These are phyloP conservation scores for Aspergillus aculeatus DNA, from an alignment of 2,329 filamentous ascomycete genomes.

Conservation along the genomic window DNA sequence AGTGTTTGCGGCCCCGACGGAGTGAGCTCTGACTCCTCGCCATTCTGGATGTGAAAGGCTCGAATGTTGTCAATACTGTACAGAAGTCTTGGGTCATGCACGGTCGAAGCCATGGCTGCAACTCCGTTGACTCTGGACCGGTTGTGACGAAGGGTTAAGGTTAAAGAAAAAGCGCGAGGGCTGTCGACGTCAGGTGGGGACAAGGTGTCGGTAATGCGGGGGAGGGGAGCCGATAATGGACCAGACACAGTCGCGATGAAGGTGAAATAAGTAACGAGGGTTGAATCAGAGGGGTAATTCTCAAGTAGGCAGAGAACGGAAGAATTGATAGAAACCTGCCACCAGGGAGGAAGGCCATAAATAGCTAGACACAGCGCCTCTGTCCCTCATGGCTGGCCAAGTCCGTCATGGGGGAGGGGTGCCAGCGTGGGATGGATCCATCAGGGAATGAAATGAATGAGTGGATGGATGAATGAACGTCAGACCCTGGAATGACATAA, in stretches of 20 bases:
- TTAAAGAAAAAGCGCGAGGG: neutral
- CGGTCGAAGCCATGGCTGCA: constrained; percentile 25
- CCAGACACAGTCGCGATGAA: neutral
- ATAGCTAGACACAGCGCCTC: neutral
- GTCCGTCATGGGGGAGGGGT: neutral
- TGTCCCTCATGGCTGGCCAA: neutral
- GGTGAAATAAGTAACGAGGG: neutral
- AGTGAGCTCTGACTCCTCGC: constrained; percentile 78
- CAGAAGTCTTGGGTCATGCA: constrained; percentile 40
- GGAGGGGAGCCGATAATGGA: constrained; percentile 5
- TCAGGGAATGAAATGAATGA: neutral
- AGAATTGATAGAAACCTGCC: neutral
- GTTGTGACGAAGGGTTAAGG: neutral
- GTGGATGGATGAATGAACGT: constrained; percentile 6
- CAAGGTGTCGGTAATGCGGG: constrained; percentile 1
- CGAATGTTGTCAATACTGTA: constrained; percentile 72
- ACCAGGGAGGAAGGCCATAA: constrained; percentile 9
- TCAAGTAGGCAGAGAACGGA: constrained; percentile 3
- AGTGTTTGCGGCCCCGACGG: constrained; percentile 85
- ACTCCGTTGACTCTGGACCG: neutral
- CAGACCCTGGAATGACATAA: constrained; percentile 14
- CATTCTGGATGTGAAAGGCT: constrained; percentile 87
- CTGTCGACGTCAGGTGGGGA: neutral
- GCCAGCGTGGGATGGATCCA: neutral
- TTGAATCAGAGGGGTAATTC: neutral